Base-by-base conservation (phyloP, 164 flowering plant species). In the Umbellularia californica region DNA sequence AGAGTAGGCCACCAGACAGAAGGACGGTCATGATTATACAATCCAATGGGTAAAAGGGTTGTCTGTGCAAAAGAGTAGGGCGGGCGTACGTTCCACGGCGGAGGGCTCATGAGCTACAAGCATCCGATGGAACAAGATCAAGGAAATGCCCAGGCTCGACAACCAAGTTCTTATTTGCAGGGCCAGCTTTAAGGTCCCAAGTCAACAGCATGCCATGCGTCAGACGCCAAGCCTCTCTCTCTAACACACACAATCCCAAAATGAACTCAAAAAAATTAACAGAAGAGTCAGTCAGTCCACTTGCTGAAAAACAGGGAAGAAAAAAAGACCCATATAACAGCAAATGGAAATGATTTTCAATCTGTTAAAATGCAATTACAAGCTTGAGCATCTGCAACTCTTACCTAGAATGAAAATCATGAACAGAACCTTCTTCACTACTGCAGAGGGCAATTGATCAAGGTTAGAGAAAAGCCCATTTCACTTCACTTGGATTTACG, bases 41-140 rank as follows among this genome's bases (percentile, higher is more conserved):
- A 19, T 60, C 23, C 2, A 22, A 60, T 60, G n/a, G 24, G 22
- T n/a, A 58, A n/a, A 58, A 17, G 22, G 63, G 22, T 17, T 58
- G 62, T 15, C 20, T 17, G 11, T 15, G 20, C 35, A 30, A 5
- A 14, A 15, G n/a, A 20, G 78, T 79, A 92, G 99, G 98, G 65
- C 93, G 98, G 98, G 65, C 93, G 90, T 73, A 89, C 92, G 88
- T 93, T 92, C 75, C 97, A 92, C 77, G 91, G 96, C 65, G 97
- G 91, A 64, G 98, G 99, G 2, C 65, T 92, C 81, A 87, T 81
- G 95, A 95, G 94, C 86, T 95, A 86, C 72, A 97, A 92, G 87
- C 98, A 95, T 80, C 99, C 97, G 17, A 91, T 90, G 91, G 47
- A 84, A 95, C 83, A 92, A 88, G 85, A 77, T 93, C 79, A 95